Percentiles rank a stretch among this genome's conserved stretches.
These are phyloP conservation scores for Fonsecaea monophora DNA, from an alignment of 2,329 filamentous ascomycete genomes.

Conservation along the genomic window DNA sequence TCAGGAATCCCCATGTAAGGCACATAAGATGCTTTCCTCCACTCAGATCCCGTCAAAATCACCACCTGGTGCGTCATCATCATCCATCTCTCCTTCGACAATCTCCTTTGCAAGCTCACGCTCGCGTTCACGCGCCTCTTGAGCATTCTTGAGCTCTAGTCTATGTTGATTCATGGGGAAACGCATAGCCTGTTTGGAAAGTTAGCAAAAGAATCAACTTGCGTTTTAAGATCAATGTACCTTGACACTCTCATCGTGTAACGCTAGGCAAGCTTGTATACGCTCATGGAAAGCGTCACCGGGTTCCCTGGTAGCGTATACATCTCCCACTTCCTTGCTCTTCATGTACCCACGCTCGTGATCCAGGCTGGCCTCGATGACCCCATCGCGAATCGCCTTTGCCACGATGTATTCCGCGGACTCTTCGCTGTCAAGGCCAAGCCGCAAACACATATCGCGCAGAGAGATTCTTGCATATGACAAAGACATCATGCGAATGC, in stretches of 20 bases:
- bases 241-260: constrained; percentile 99
- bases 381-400: constrained; percentile 96
- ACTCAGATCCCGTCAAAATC: constrained; percentile 92
- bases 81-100: constrained; percentile 94
- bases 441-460: constrained; percentile 93
- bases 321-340: constrained; percentile 94
- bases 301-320: constrained; percentile 94
- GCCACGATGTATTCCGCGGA: constrained; percentile 99
- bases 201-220: constrained; percentile 43
- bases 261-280: constrained; percentile 85
- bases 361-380: constrained; percentile 93
- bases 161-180: constrained; percentile 99
- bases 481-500: constrained; percentile 98
- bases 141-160: constrained; percentile 94
- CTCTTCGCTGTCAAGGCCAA: constrained; percentile 93
- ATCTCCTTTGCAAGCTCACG: constrained; percentile 98
- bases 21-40: constrained; percentile 16
- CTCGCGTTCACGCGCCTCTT: constrained; percentile 96
- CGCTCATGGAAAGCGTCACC: constrained; percentile 98
- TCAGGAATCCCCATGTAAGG: constrained; percentile 3
- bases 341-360: constrained; percentile 97
- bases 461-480: constrained; percentile 97
- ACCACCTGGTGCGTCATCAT: constrained; percentile 85
- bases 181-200: constrained; percentile 77
- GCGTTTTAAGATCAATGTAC: constrained; percentile 55